phyloP scores from a whole-genome alignment of 306 rosid genomes.

The Fagus crenata region DNA sequence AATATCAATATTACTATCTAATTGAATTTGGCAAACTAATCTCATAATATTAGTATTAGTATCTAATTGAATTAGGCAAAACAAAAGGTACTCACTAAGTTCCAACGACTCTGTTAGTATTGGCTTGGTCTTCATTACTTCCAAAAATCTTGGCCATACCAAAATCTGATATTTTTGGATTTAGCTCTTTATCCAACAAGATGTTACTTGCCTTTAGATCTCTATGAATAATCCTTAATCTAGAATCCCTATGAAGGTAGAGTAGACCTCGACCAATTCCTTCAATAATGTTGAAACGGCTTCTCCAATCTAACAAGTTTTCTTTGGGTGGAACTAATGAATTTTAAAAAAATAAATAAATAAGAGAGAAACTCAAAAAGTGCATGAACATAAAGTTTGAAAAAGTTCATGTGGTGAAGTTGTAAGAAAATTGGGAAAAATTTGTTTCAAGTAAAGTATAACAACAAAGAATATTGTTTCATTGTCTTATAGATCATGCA shows the following conservation, averaged over 20 bases:
- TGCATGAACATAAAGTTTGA: background rate
- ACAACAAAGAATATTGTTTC: background rate
- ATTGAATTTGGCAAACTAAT: too few species aligned
- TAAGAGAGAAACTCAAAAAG: background rate
- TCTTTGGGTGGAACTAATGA: conserved; percentile 28
- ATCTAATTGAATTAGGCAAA: too few species aligned
- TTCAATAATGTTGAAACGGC: conserved; percentile 16
- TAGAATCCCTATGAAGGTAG: conserved; percentile 28
- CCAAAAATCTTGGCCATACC: conserved; percentile 26
- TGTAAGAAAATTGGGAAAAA: too few species aligned
- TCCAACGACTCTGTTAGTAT: conserved; percentile 23
- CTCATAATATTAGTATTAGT: too few species aligned
- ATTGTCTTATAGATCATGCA: background rate
- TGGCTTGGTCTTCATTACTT: background rate
- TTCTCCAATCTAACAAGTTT: conserved; percentile 28
- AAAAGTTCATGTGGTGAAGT: background rate
- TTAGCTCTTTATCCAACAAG: conserved; percentile 15
- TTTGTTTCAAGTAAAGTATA: background rate
- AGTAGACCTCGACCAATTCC: conserved; percentile 22
- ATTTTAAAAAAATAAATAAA: background rate
- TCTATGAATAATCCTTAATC: conserved; percentile 24
- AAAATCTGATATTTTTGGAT: conserved; percentile 30
- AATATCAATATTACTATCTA: background rate
- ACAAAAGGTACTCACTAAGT: background rate
- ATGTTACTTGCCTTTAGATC: conserved; percentile 22